Evolutionary conservation across 768 basidiomycete species (phyloP).

Genomic region (Hygrophoropsis aurantiaca): DNA sequence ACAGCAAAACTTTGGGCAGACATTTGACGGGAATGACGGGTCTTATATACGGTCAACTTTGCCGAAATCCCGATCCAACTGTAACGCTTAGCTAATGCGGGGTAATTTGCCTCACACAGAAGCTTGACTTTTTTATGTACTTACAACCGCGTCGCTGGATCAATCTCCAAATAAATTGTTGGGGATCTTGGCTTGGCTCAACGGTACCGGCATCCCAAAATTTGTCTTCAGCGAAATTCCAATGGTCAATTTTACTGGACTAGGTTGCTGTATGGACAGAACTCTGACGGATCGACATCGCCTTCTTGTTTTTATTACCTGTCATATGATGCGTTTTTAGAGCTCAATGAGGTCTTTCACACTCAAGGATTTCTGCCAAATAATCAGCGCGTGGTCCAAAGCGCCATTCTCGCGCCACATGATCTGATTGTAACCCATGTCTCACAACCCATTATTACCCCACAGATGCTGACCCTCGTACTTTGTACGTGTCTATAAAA

Average conservation of each 20-base stretch:
- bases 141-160: background rate
- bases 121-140: background rate
- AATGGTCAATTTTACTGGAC: background rate
- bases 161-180: background rate
- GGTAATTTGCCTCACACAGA: background rate
- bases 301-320: background rate
- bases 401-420: background rate
- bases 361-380: background rate
- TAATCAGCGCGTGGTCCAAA: background rate
- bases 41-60: background rate
- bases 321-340: background rate
- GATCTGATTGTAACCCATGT: background rate
- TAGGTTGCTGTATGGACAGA: background rate
- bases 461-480: too few relatives aligned
- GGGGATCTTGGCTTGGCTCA: background rate
- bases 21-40: background rate
- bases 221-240: background rate
- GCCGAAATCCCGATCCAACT: background rate
- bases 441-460: too few relatives aligned
- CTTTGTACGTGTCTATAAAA: too few relatives aligned
- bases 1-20: background rate
- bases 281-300: background rate
- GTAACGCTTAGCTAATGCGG: constrained; percentile 2
- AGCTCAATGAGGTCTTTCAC: background rate
- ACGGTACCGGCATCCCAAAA: background rate